Percentiles rank a stretch among this genome's conserved stretches.
These are phyloP conservation scores for Cladochytrium replicatum DNA, from an alignment of 192 early-diverging fungal genomes.

Conservation along the genomic window DNA sequence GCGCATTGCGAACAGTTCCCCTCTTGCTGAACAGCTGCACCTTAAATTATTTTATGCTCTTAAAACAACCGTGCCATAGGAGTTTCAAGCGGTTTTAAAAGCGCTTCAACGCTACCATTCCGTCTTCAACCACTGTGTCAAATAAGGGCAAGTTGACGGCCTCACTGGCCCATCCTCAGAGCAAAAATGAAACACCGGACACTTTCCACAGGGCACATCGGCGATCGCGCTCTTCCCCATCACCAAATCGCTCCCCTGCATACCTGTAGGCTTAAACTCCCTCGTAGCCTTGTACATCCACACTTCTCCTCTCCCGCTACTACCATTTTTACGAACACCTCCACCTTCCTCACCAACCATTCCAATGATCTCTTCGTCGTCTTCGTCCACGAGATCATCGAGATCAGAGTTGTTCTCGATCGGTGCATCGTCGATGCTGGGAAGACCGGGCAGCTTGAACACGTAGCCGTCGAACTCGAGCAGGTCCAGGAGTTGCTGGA, in stretches of 20 bases:
- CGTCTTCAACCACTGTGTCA: conserved; percentile 71
- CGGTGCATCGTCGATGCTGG: too few relatives aligned
- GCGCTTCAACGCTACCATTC: too few relatives aligned
- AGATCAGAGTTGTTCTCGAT: conserved; percentile 33
- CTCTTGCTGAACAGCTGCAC: too few relatives aligned
- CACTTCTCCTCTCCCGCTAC: conserved; percentile 24
- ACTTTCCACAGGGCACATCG: conserved; percentile 81
- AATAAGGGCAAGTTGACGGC: conserved; percentile 71
- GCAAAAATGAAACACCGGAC: conserved; percentile 76
- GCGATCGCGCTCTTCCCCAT: conserved; percentile 17
- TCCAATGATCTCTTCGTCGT: conserved; percentile 28
- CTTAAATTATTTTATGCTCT: too few relatives aligned
- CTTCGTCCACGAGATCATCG: conserved; percentile 11
- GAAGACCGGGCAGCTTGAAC: conserved; percentile 49
- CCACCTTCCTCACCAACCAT: conserved; percentile 41
- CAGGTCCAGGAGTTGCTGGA: conserved; percentile 70
- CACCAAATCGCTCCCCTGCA: conserved; percentile 20
- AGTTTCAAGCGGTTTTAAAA: too few relatives aligned
- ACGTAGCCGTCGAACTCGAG: conserved; percentile 81
- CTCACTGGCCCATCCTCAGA: conserved; percentile 59
- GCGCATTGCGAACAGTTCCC: too few relatives aligned
- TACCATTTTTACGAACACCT: conserved; percentile 27
- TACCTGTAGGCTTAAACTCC: conserved; percentile 9
- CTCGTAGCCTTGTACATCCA: conserved; percentile 69
- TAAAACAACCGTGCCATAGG: too few relatives aligned